Conservation (phyloP, 495 filamentous ascomycete genomes). For the Annulohypoxylon moriforme region DNA sequence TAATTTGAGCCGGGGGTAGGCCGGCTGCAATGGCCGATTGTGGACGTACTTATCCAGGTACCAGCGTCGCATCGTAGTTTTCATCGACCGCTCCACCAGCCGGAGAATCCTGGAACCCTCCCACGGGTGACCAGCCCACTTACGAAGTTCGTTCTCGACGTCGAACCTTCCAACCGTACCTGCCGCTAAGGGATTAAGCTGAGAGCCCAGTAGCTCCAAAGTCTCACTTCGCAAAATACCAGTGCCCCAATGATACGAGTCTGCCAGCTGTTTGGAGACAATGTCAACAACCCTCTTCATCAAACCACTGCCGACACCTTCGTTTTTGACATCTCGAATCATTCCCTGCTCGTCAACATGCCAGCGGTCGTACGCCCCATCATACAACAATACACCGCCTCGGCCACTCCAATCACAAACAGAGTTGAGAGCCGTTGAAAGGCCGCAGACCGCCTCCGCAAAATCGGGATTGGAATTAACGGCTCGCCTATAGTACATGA, state of each 20-base stretch:
- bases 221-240: slow-evolving; percentile 71
- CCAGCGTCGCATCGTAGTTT: slow-evolving; percentile 82
- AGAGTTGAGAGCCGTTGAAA: slow-evolving; percentile 96
- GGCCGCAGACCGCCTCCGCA: slow-evolving; percentile 94
- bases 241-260: slow-evolving; percentile 88
- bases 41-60: slow-evolving; percentile 85
- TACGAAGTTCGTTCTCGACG: slow-evolving; percentile 60
- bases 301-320: slow-evolving; percentile 76
- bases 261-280: slow-evolving; percentile 87
- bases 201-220: slow-evolving; percentile 57
- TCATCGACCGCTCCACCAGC: slow-evolving; percentile 85
- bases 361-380: slow-evolving; percentile 86
- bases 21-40: slow-evolving; percentile 65
- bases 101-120: slow-evolving; percentile 90
- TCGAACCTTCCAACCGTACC: slow-evolving; percentile 44
- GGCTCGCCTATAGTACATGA: slow-evolving; percentile 89
- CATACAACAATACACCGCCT: slow-evolving; percentile 80
- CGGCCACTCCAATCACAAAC: slow-evolving; percentile 96
- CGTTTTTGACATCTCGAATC: slow-evolving; percentile 76
- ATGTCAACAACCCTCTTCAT: slow-evolving; percentile 96
- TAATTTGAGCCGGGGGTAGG: slow-evolving; percentile 80
- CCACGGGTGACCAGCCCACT: slow-evolving; percentile 82
- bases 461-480: slow-evolving; percentile 94
- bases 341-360: slow-evolving; percentile 90
- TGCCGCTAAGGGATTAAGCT: slow-evolving; percentile 54